A percentile compares a stretch with the other conserved stretches of the same genome.
Evolutionary conservation across 768 basidiomycete genomes (phyloP).

Genomic region (Strobilomyces dryophilus): DNA sequence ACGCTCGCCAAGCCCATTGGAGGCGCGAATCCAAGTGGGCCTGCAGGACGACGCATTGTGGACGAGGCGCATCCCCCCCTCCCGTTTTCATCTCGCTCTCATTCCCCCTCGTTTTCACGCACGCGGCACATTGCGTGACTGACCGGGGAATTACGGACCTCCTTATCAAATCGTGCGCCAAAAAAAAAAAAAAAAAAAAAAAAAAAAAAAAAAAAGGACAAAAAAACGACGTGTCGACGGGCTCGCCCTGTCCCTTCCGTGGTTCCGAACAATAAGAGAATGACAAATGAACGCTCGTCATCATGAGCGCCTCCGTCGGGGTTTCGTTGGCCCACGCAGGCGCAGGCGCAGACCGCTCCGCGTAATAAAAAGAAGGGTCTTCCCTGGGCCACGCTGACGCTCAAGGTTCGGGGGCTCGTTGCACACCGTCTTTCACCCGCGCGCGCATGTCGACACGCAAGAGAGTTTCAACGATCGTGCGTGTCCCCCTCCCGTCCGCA

Average conservation of each 20-base stretch:
- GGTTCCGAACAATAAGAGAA: conserved; percentile 8
- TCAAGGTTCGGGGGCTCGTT: conserved; percentile 8
- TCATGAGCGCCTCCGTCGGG: conserved; percentile 17
- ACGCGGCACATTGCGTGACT: conserved; percentile 14
- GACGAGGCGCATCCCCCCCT: conserved; percentile 6
- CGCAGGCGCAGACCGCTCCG: conserved; percentile 1
- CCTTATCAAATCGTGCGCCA: conserved; percentile 6
- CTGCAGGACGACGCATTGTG: conserved; percentile 24
- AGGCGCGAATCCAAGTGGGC: conserved; percentile 16
- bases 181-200: not conserved
- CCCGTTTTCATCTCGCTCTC: conserved; percentile 19
- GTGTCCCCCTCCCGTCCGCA: not conserved
- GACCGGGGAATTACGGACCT: conserved; percentile 9
- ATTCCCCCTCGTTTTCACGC: not conserved
- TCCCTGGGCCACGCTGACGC: not conserved
- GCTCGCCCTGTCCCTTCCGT: not conserved
- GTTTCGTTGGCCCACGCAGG: conserved; percentile 12
- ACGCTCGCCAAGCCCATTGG: not conserved
- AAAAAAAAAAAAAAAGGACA: too few relatives aligned
- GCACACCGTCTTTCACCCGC: conserved; percentile 11
- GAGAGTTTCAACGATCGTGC: conserved; percentile 10
- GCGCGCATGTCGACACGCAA: conserved; percentile 24
- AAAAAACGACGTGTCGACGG: too few relatives aligned
- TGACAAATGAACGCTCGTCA: not conserved
- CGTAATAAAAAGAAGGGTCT: conserved; percentile 18